Percentiles rank a stretch among this genome's conserved stretches.
Evolutionary conservation across 371 early-diverging fungal species (phyloP).

Genomic region (Batrachochytrium dendrobatidis): DNA sequence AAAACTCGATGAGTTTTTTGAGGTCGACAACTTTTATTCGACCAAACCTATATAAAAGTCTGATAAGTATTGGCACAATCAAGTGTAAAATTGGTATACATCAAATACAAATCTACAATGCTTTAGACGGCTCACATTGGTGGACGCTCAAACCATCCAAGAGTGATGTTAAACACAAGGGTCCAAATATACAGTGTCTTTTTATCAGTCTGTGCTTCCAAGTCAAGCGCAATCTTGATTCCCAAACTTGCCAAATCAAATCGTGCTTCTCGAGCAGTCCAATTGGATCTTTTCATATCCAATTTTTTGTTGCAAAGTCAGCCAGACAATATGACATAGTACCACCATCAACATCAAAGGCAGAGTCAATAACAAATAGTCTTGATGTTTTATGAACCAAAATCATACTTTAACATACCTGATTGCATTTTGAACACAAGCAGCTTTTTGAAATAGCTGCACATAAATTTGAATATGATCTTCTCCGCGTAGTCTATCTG

Average conservation of each 20-base stretch:
- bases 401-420: constrained; percentile 30
- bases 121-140: constrained; percentile 46
- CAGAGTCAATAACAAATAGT: no score
- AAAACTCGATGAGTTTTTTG: constrained; percentile 60
- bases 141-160: constrained; percentile 65
- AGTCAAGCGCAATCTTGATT: constrained; percentile 64
- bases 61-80: constrained; percentile 8
- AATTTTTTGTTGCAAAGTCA: background rate
- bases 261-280: constrained; percentile 67
- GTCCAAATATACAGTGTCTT: constrained; percentile 33
- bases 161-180: constrained; percentile 48
- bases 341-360: background rate
- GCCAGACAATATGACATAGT: background rate
- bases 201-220: constrained; percentile 57
- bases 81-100: constrained; percentile 8
- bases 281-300: constrained; percentile 51
- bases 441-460: constrained; percentile 69
- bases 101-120: constrained; percentile 21
- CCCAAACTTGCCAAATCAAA: constrained; percentile 74
- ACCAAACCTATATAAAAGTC: constrained; percentile 8
- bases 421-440: constrained; percentile 51
- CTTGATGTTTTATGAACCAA: background rate
- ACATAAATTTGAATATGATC: constrained; percentile 65
- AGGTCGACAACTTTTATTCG: constrained; percentile 50
- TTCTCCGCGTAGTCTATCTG: constrained; percentile 64